phyloP scores from a whole-genome alignment of 257 asterid species.

The Nicotiana noctiflora region DNA sequence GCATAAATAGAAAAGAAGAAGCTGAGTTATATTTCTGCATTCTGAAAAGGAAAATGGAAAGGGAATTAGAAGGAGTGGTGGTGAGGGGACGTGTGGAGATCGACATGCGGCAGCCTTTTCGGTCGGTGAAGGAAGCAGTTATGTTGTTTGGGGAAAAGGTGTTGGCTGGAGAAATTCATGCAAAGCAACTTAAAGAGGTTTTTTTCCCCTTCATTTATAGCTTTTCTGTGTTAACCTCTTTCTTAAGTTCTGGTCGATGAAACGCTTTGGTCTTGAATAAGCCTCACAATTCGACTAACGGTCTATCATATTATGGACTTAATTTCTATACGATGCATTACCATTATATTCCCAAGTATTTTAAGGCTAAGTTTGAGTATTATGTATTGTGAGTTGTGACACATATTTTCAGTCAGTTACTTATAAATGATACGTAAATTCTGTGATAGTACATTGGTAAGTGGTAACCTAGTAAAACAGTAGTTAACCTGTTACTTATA shows the following conservation, averaged over 20 bases:
- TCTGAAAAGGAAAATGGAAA: constrained; percentile 24
- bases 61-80: constrained; percentile 51
- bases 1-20: background rate
- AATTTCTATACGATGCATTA: background rate
- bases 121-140: constrained; percentile 78
- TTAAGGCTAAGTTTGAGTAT: background rate
- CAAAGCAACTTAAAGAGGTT: constrained; percentile 59
- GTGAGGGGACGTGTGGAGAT: constrained; percentile 85
- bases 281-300: background rate
- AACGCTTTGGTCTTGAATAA: too few relatives aligned
- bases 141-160: constrained; percentile 73
- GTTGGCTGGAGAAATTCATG: constrained; percentile 67
- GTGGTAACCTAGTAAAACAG: background rate
- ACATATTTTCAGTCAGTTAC: background rate
- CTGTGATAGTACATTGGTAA: too few relatives aligned
- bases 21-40: background rate
- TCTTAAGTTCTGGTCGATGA: background rate
- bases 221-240: background rate
- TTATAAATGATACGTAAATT: background rate
- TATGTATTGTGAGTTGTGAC: background rate
- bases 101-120: constrained; percentile 69
- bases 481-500: background rate
- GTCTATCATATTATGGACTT: background rate
- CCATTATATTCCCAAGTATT: background rate
- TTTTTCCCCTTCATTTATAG: background rate